Percentiles rank a stretch among this genome's conserved stretches.
Conservation (phyloP, 495 filamentous ascomycete genomes). For the Penicillium pancosmium region DNA sequence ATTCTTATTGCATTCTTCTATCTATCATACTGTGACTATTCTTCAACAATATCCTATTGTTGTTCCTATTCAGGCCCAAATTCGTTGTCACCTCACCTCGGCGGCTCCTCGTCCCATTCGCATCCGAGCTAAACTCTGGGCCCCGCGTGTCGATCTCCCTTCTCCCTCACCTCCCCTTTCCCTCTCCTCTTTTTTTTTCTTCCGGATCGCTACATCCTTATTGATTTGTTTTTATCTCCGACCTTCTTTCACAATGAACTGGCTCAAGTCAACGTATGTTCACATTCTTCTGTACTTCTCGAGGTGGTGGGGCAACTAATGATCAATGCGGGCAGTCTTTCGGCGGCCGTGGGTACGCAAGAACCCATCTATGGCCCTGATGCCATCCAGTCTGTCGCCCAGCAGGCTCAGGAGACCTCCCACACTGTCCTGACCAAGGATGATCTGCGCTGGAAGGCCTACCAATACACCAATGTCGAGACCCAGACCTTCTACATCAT, state of each 20-base stretch:
- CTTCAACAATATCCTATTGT: neutral
- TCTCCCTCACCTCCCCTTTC: conserved; percentile 24
- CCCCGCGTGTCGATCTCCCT: conserved; percentile 39
- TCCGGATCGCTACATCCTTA: neutral
- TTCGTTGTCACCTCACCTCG: neutral
- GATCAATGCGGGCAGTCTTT: conserved; percentile 59
- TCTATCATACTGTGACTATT: neutral
- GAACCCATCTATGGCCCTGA: conserved; percentile 95
- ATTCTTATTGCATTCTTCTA: neutral
- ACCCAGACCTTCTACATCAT: conserved; percentile 96
- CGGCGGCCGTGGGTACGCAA: conserved; percentile 89
- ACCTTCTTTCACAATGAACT: conserved; percentile 55
- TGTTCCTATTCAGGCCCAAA: neutral
- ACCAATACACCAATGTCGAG: conserved; percentile 88
- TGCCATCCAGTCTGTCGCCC: conserved; percentile 81
- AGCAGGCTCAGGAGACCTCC: conserved; percentile 76
- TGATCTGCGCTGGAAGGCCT: conserved; percentile 76
- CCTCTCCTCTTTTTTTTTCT: conserved; percentile 20
- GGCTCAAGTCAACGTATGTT: conserved; percentile 72
- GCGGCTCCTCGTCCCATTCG: conserved; percentile 17
- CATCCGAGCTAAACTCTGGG: conserved; percentile 33
- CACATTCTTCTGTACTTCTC: conserved; percentile 1
- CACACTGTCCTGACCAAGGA: conserved; percentile 77
- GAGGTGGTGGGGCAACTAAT: conserved; percentile 24
- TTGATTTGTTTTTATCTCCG: conserved; percentile 1